Evolutionary conservation across 2,329 filamentous ascomycete species (phyloP).

Genomic region (Clonostachys rosea): DNA sequence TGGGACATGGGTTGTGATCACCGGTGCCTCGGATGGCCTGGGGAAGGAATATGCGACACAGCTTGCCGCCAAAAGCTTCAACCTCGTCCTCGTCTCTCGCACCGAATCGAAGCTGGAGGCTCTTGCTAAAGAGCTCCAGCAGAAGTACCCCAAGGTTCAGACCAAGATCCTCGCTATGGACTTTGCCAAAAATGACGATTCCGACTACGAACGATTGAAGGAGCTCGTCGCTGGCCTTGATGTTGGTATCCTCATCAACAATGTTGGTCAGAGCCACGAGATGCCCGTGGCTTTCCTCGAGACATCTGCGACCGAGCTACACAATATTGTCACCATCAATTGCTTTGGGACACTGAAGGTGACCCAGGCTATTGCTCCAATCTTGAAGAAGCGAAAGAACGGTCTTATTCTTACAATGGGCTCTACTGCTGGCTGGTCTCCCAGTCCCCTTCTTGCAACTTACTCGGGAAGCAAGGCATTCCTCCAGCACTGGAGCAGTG

Average conservation of each 20-base stretch:
- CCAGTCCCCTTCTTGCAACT: constrained; percentile 87
- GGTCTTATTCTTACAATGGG: constrained; percentile 97
- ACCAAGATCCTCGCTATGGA: constrained; percentile 87
- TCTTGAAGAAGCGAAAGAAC: constrained; percentile 77
- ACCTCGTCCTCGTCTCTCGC: constrained; percentile 89
- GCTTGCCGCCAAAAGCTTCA: constrained; percentile 88
- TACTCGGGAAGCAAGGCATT: constrained; percentile 99
- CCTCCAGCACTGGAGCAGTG: constrained; percentile 90
- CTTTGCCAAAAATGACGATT: constrained; percentile 73
- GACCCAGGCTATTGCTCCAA: constrained; percentile 79
- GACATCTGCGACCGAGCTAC: constrained; percentile 74
- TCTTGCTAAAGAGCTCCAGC: constrained; percentile 70
- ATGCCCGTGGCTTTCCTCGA: constrained; percentile 87
- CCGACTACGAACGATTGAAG: constrained; percentile 73
- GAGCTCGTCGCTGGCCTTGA: constrained; percentile 69
- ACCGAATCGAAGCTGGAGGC: constrained; percentile 86
- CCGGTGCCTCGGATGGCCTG: constrained; percentile 91
- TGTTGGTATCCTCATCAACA: constrained; percentile 88
- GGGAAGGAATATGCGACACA: constrained; percentile 95
- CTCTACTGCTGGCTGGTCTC: constrained; percentile 88
- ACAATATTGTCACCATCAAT: constrained; percentile 92
- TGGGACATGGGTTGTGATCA: constrained; percentile 91
- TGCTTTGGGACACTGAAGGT: constrained; percentile 85
- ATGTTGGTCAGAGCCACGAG: constrained; percentile 89
- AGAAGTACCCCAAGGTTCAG: constrained; percentile 63